Percentiles rank a stretch among this genome's conserved stretches.
Conservation (phyloP, 345 rosid genomes). For the Lepidium sativum region DNA sequence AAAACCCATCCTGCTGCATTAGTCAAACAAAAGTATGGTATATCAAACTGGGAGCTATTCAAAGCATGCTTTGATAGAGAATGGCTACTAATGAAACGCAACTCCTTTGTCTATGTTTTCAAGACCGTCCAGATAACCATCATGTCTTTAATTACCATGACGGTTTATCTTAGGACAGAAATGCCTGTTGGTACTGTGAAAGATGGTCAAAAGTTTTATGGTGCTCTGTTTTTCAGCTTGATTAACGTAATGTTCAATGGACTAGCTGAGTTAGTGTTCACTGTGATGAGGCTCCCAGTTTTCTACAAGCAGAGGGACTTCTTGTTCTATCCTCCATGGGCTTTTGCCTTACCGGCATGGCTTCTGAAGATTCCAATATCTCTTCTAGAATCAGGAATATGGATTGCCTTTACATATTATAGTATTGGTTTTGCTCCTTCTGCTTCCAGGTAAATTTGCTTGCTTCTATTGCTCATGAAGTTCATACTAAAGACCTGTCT, state of each 20-base stretch:
- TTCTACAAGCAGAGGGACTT: conserved; percentile 65
- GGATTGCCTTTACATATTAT: conserved; percentile 53
- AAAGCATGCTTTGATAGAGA: conserved; percentile 62
- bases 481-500: not conserved
- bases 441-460: conserved; percentile 37
- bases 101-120: conserved; percentile 43
- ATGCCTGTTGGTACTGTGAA: conserved; percentile 35
- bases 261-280: conserved; percentile 49
- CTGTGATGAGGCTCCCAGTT: conserved; percentile 51
- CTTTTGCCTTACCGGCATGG: conserved; percentile 50
- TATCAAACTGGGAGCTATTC: conserved; percentile 56
- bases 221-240: conserved; percentile 56
- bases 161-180: conserved; percentile 49
- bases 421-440: conserved; percentile 58
- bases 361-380: conserved; percentile 54
- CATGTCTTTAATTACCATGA: conserved; percentile 41
- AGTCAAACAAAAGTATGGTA: conserved; percentile 55
- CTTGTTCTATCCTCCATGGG: conserved; percentile 62
- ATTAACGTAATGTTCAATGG: conserved; percentile 60
- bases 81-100: conserved; percentile 64
- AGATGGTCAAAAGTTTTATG: conserved; percentile 42
- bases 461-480: not conserved
- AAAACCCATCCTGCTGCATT: conserved; percentile 50
- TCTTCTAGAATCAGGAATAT: conserved; percentile 48
- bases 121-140: conserved; percentile 45